Evolutionary conservation across 495 filamentous ascomycete species (phyloP), one percentile per base, ranked within the genome.

Genomic region (Aspergillus heteromorphus): DNA sequence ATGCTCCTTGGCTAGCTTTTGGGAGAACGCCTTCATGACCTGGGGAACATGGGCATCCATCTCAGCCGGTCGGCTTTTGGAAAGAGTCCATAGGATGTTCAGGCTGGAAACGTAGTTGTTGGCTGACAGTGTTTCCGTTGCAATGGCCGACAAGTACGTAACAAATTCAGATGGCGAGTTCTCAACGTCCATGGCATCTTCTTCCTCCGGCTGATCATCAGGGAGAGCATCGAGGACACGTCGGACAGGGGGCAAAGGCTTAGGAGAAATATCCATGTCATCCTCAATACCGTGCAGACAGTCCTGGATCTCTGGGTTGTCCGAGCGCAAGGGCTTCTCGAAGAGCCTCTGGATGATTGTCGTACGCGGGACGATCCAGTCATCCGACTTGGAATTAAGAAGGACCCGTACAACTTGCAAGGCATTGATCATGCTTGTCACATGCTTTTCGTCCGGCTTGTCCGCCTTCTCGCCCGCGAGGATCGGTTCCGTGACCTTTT

Each of bases 1-100:
- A 69, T 98, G 92, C 45, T 99, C 93, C 63, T 93, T 87, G 3
- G 91, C 90, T 31, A 97, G 79, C 64, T 97, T 97, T n/a, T 82
- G 77, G 51, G 92, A 91, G 59, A 99, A 82, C 0, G 91, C 88
- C 64, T 95, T 96, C 88, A 97, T 95, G 48, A 97, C 80, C 20
- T 85, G 80, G 9, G 82, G 79, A 53, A 97, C 89, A 62, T 97
- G 92, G 45, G 86, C 77, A 62, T 97, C 95, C 54, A 99, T 88
- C 54, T 91, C 85, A 11, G 84, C 81, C 6, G 92, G 88, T 60
- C 84, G 89, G 43, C 85, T 84, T 61, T 87, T 81, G n/a, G 89
- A 88, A 18, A 99, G 70, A 11, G 89, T 91, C 89, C 90, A 96
- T 9, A 97, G 74, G 23, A 93, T 86, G 63, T 96, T 95, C 67